Evolutionary conservation across 257 asterid genomes (phyloP).

Genomic region (Solanum megistacrolobum): DNA sequence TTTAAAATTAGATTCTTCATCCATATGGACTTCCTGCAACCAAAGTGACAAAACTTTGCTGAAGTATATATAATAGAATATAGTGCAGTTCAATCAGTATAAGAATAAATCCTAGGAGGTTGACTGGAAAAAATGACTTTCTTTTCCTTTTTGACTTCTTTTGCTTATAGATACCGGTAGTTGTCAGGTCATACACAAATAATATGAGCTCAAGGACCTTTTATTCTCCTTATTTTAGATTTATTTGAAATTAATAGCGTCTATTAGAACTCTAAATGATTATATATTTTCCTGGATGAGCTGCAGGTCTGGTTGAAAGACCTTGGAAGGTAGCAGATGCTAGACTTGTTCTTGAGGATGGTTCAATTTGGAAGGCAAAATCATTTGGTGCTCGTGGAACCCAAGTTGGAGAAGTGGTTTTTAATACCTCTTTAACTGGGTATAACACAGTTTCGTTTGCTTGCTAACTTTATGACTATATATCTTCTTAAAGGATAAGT

Average conservation of each 20-base stretch:
- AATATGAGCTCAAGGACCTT: background rate
- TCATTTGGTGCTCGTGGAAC: constrained; percentile 98
- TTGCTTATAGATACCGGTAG: background rate
- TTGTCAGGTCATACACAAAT: background rate
- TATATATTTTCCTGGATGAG: background rate
- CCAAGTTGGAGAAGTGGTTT: constrained; percentile 98
- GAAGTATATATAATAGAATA: background rate
- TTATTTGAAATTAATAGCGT: background rate
- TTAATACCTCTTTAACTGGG: constrained; percentile 97
- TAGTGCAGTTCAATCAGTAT: background rate
- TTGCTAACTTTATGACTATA: background rate
- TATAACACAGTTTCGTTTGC: constrained; percentile 1
- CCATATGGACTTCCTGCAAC: background rate
- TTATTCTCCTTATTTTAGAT: background rate
- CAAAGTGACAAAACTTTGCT: background rate
- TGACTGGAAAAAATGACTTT: background rate
- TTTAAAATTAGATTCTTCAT: background rate
- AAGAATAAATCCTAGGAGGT: background rate
- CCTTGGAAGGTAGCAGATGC: constrained; percentile 99
- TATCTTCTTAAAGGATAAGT: background rate
- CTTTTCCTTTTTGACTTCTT: background rate
- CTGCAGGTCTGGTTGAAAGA: constrained; percentile 39
- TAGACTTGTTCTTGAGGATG: constrained; percentile 89
- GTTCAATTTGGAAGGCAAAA: constrained; percentile 91
- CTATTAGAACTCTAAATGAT: background rate